Conservation (phyloP, 73 alveolate species). For the Stentor coeruleus region DNA sequence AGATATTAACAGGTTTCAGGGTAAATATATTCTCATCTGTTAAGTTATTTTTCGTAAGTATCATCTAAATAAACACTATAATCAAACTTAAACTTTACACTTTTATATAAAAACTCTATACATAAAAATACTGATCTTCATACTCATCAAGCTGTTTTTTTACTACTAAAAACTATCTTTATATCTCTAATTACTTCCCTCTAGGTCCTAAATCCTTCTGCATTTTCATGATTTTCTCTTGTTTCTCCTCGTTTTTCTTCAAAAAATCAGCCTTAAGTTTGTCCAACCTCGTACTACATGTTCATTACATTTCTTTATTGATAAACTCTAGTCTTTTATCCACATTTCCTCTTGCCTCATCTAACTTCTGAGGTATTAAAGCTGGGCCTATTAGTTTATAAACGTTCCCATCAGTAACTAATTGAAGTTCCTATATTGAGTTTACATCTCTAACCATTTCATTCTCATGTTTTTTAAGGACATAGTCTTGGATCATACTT, state of each 20-base stretch:
- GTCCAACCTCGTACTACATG: constrained; percentile 26
- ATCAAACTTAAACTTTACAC: no score
- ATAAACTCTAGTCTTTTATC: constrained; percentile 75
- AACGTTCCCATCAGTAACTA: constrained; percentile 62
- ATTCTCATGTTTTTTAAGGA: constrained; percentile 67
- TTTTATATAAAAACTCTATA: no score
- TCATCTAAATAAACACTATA: no score
- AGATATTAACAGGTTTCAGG: no score
- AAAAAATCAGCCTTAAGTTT: constrained; percentile 43
- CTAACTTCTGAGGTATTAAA: constrained; percentile 59
- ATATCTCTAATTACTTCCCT: not conserved
- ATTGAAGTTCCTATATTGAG: constrained; percentile 22
- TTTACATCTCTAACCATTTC: constrained; percentile 68
- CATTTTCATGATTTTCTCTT: constrained; percentile 42
- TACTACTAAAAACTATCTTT: not conserved
- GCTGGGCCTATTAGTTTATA: constrained; percentile 83
- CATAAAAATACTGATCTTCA: no score
- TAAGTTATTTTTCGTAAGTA: no score
- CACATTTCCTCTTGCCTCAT: constrained; percentile 76
- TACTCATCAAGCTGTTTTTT: no score
- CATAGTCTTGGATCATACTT: constrained; percentile 18
- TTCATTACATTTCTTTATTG: constrained; percentile 64
- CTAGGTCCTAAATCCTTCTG: constrained; percentile 41
- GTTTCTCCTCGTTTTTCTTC: constrained; percentile 63
- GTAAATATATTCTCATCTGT: no score